Percentiles rank a stretch among this genome's conserved stretches.
Evolutionary conservation across 2,329 filamentous ascomycete species (phyloP).

Genomic region (Arthrobotrys iridis): DNA sequence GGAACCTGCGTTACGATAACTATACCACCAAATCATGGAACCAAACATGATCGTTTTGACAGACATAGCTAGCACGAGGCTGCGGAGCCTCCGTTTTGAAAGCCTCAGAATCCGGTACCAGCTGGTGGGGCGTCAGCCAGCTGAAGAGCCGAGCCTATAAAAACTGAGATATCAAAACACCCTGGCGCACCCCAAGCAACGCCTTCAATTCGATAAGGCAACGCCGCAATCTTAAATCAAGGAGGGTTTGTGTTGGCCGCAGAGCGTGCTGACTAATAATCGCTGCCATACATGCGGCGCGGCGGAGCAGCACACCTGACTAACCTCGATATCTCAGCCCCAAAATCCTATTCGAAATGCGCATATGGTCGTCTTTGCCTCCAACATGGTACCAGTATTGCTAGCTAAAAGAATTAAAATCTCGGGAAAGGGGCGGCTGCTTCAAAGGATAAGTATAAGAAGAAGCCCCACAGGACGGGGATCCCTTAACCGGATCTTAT

Average conservation of each 20-base stretch:
- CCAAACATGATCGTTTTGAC: too few species aligned
- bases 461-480: not conserved
- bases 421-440: not conserved
- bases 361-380: not conserved
- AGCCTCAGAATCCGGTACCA: not conserved
- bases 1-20: not conserved
- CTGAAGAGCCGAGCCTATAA: slow-evolving; percentile 10
- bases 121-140: not conserved
- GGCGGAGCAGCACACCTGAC: too few species aligned
- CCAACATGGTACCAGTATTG: not conserved
- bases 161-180: not conserved
- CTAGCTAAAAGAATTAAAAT: not conserved
- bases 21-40: not conserved
- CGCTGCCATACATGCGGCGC: not conserved
- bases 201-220: too few species aligned
- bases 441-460: not conserved
- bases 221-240: not conserved
- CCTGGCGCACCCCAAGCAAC: not conserved
- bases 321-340: too few species aligned
- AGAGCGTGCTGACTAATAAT: too few species aligned
- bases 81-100: not conserved
- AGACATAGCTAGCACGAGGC: not conserved
- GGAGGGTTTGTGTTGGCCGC: too few species aligned
- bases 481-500: too few species aligned
- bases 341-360: too few species aligned